Evolutionary conservation across 805 yeast genomes (phyloP).

Genomic region (Ogataea pilisensis): DNA sequence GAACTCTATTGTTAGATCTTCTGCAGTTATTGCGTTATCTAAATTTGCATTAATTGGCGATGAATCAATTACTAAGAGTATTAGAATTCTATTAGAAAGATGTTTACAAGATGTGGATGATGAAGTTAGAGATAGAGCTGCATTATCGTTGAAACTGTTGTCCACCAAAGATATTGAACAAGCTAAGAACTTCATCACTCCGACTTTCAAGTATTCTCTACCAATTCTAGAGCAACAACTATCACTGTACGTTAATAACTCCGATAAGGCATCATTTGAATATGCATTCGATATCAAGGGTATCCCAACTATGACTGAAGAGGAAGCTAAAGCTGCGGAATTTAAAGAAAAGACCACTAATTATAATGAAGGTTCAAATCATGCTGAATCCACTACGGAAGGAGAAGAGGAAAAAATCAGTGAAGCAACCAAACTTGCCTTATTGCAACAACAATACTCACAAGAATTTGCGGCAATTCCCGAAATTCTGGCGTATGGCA

Average conservation of each 20-base stretch:
- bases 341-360: constrained; percentile 47
- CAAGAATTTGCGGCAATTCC: constrained; percentile 67
- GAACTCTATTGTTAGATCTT: constrained; percentile 90
- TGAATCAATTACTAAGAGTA: constrained; percentile 58
- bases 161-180: constrained; percentile 34
- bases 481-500: constrained; percentile 71
- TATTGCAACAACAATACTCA: constrained; percentile 60
- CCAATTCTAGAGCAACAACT: constrained; percentile 75
- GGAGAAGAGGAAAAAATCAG: constrained; percentile 27
- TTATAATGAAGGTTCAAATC: constrained; percentile 22
- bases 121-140: constrained; percentile 97
- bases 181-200: constrained; percentile 54
- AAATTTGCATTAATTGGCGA: constrained; percentile 84
- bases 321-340: constrained; percentile 64
- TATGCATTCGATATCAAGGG: constrained; percentile 66
- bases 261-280: constrained; percentile 41
- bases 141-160: constrained; percentile 71
- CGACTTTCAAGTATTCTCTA: constrained; percentile 67
- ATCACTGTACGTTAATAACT: constrained; percentile 57
- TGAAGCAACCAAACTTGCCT: constrained; percentile 27
- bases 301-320: constrained; percentile 63
- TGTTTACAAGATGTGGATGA: constrained; percentile 88
- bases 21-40: constrained; percentile 89
- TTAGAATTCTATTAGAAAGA: constrained; percentile 71
- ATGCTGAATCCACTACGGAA: constrained; percentile 12